Percentiles rank a stretch among this genome's conserved stretches.
Evolutionary conservation across 129 eudicot genomes (phyloP).

Genomic region (Flaveria linearis): DNA sequence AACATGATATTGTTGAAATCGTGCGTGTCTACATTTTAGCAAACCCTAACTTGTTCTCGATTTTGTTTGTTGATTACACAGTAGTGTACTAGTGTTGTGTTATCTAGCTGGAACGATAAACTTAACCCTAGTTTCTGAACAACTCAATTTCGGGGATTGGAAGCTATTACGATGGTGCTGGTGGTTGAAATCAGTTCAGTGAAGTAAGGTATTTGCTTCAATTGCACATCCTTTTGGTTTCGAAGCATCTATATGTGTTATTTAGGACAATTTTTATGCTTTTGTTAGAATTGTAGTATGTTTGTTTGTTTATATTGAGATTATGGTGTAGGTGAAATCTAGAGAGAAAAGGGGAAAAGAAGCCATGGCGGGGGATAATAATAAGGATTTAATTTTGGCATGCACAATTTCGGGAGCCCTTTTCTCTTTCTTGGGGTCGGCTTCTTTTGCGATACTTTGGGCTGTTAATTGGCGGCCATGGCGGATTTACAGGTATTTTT

Average conservation of each 20-base stretch:
- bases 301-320: slow-evolving; percentile 1
- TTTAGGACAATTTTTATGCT: slow-evolving; percentile 17
- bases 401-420: slow-evolving; percentile 76
- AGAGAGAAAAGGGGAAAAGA: slow-evolving; percentile 40
- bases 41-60: slow-evolving; percentile 35
- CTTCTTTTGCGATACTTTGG: slow-evolving; percentile 91
- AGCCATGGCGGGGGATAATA: slow-evolving; percentile 65
- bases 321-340: slow-evolving; percentile 42
- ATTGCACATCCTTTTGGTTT: slow-evolving; percentile 14
- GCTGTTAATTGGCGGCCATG: slow-evolving; percentile 99
- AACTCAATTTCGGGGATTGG: slow-evolving; percentile 35
- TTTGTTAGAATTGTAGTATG: background rate
- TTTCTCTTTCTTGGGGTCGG: slow-evolving; percentile 67
- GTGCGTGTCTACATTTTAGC: slow-evolving; percentile 23
- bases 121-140: slow-evolving; percentile 40
- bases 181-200: slow-evolving; percentile 36
- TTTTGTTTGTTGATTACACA: slow-evolving; percentile 8
- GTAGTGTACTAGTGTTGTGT: background rate
- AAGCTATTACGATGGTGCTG: slow-evolving; percentile 31
- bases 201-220: slow-evolving; percentile 36
- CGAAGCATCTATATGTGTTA: background rate
- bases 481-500: slow-evolving; percentile 83
- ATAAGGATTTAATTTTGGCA: slow-evolving; percentile 64
- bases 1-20: slow-evolving; percentile 19
- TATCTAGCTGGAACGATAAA: slow-evolving; percentile 17